Base-by-base conservation (phyloP, 1,284 basidiomycete species). In the Bjerkandera adusta region DNA sequence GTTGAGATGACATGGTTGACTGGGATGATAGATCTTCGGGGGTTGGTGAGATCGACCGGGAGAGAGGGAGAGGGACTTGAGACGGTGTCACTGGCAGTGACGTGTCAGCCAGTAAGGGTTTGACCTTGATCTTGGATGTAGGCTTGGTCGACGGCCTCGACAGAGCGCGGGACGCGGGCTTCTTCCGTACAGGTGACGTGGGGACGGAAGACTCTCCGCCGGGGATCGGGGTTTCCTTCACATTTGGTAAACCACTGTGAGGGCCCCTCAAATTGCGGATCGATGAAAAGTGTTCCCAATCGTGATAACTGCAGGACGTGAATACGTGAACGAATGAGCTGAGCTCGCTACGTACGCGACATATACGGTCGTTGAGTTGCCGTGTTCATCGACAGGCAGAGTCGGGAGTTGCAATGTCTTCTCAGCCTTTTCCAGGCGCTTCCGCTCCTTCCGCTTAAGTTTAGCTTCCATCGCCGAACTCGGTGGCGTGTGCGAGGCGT, bases 221-320 rank as follows among this genome's bases (percentile, higher is more conserved):
- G 3, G 58, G 55, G 1, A 52, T 67, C 11, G 71, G 65, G 1
- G 71, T 66, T 63, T 92, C 88, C 37, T 70, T 64, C 10, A 93
- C 81, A 45, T 72, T 69, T 3, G 92, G 92, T 4, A 85, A 68
- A 5, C 91, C 92, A 0, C 77, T 70, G 59, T 94, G 91, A 0
- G 92, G 92, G 2, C 92, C 92, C n/a, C 75, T 75, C 26, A 92
- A 68, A 63, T 89, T 93, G 32, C 92, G 85, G 43, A 95, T 87
- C 16, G 88, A 91, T n/a, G 89, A 92, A 62, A 94, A 95, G 64
- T 95, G 92, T 61, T 95, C 90, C 90, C 89, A 94, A 58, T 92
- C 89, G 60, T 94, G 88, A 61, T 93, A 93, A 26, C 88, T 90
- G 57, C 46, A 54, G 40, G 46, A 35, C 44, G 43, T 40, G 47